Evolutionary conservation across 1,284 basidiomycete species (phyloP).

Genomic region (Irpex sp.): DNA sequence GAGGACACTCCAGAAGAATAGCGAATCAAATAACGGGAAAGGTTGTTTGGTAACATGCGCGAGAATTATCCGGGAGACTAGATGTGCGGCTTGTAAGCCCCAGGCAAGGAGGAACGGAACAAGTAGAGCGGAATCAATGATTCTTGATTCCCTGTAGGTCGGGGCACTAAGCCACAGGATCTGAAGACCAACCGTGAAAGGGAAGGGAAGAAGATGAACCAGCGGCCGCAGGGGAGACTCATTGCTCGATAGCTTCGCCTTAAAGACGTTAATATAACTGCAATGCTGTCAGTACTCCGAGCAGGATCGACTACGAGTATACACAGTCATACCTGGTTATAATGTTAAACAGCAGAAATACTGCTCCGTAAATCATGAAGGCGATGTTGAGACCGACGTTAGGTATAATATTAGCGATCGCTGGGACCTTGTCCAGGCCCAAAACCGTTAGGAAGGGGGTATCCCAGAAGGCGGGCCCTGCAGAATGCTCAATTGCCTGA

Average conservation of each 20-base stretch:
- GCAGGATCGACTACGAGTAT: neutral
- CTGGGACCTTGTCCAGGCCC: conserved; percentile 49
- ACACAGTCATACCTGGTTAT: conserved; percentile 48
- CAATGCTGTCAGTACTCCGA: neutral
- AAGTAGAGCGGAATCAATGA: conserved; percentile 66
- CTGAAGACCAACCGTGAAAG: conserved; percentile 67
- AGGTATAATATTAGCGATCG: conserved; percentile 47
- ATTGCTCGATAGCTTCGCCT: conserved; percentile 35
- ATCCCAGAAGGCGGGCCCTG: conserved; percentile 86
- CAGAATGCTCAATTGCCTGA: neutral
- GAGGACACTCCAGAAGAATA: conserved; percentile 81
- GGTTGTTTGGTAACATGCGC: conserved; percentile 86
- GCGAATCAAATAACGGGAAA: conserved; percentile 87
- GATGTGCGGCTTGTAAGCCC: conserved; percentile 85
- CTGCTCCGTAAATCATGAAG: conserved; percentile 80
- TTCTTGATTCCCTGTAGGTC: conserved; percentile 47
- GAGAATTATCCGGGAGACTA: conserved; percentile 90
- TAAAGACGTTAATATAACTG: conserved; percentile 78
- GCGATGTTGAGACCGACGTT: conserved; percentile 81
- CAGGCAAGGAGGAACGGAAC: conserved; percentile 88
- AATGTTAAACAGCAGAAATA: conserved; percentile 85
- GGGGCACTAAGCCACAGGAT: conserved; percentile 79
- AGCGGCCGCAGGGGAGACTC: conserved; percentile 55
- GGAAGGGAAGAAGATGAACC: conserved; percentile 77
- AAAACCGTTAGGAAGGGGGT: conserved; percentile 63